phyloP scores from a whole-genome alignment of 441 rosid species.

The Arabidopsis lyrata region DNA sequence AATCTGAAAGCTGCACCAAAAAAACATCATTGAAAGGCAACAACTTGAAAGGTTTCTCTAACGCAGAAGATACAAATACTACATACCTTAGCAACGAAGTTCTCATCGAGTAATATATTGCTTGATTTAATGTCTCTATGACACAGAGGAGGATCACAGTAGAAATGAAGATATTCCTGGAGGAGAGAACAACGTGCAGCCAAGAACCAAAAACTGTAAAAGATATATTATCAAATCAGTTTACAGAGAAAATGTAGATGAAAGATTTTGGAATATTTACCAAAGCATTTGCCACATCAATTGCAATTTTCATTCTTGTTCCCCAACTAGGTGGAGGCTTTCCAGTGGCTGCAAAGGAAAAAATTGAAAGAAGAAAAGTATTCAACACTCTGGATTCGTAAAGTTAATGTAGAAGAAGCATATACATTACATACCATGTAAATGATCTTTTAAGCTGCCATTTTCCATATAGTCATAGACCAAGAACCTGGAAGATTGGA shows the following conservation, averaged over 20 bases:
- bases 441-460: conserved; percentile 91
- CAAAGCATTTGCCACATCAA: conserved; percentile 96
- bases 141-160: conserved; percentile 97
- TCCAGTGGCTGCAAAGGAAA: conserved; percentile 57
- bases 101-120: conserved; percentile 90
- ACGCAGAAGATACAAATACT: background rate
- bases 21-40: conserved; percentile 22
- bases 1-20: conserved; percentile 87
- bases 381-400: conserved; percentile 20
- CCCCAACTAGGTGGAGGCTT: conserved; percentile 81
- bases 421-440: conserved; percentile 66
- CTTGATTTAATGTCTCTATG: conserved; percentile 96
- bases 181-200: conserved; percentile 38
- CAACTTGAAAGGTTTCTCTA: conserved; percentile 20
- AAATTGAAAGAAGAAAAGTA: conserved; percentile 1
- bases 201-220: conserved; percentile 43
- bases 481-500: conserved; percentile 67
- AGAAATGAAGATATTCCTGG: conserved; percentile 98
- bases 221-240: conserved; percentile 37
- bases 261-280: conserved; percentile 50
- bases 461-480: conserved; percentile 91
- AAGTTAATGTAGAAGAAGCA: conserved; percentile 24
- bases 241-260: conserved; percentile 26
- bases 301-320: conserved; percentile 86
- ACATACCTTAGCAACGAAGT: conserved; percentile 87